Percentiles rank a stretch among this genome's conserved stretches.
Conservation (phyloP, 768 basidiomycete species). For the Exsudoporus frostii region DNA sequence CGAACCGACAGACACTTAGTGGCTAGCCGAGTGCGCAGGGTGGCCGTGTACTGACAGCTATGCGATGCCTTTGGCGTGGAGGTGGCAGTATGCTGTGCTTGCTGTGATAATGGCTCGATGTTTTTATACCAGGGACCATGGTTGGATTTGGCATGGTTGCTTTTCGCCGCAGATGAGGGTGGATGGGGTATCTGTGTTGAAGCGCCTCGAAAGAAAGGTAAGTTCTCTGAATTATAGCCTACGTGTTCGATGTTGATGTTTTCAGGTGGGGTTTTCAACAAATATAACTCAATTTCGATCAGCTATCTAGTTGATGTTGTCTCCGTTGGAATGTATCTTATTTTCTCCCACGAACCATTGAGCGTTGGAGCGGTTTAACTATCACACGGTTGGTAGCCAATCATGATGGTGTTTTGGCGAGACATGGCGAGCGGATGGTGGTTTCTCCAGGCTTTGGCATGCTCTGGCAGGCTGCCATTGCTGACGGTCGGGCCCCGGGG, state of each 20-base stretch:
- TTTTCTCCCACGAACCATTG: conserved; percentile 11
- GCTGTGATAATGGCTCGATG: conserved; percentile 8
- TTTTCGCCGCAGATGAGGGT: not conserved
- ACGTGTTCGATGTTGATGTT: not conserved
- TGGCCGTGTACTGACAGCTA: not conserved
- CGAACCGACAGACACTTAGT: not conserved
- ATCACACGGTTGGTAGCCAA: not conserved
- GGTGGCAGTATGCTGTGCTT: conserved; percentile 16
- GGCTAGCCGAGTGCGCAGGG: not conserved
- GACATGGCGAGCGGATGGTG: not conserved
- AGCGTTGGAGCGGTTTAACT: too few relatives aligned
- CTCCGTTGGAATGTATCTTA: not conserved
- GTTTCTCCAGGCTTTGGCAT: not conserved
- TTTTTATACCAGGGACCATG: not conserved
- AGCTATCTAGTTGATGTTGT: not conserved
- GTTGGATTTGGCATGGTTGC: not conserved
- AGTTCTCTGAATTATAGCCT: not conserved
- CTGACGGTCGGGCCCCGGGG: not conserved
- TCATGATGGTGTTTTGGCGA: not conserved
- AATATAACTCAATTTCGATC: not conserved
- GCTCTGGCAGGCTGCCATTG: conserved; percentile 12
- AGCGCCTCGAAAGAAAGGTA: not conserved
- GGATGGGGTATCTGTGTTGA: not conserved
- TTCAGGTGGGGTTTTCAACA: not conserved
- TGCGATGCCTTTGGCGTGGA: not conserved